Evolutionary conservation across 2,329 filamentous ascomycete species (phyloP), one percentile per base, ranked within the genome.

Genomic region (Neocatenulostroma microsporum): DNA sequence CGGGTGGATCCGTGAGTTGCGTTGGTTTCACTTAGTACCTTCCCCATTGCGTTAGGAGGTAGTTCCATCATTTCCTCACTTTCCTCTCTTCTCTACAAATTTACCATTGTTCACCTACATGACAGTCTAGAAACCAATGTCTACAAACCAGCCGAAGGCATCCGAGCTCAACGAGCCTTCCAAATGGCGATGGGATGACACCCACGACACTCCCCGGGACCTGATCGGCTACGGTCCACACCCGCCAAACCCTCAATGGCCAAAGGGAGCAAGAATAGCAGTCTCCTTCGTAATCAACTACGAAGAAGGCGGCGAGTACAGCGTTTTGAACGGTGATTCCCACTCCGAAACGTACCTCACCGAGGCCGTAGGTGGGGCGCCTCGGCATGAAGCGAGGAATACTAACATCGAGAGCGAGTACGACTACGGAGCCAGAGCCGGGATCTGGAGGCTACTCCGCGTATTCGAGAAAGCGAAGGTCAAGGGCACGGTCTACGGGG

Each of bases 401-500:
- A 18, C 30, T 14, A 32, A 32, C 30, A 21, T 21, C 17, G 30
- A 32, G 14, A 28, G 21, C n/a, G 67, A 70, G 39, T 72, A 67
- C 40, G 67, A 71, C 30, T 72, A 71, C 41, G 65, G 68, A 15
- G 60, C 62, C 17, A 58, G 68, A 3, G 60, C 59, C 1, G 68
- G 67, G 3, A 64, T 64, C 47, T 70, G 67, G 67, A 56, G 67
- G 5, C 51, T 69, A 8, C 65, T 69, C 45, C 53, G 61, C 13
- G 48, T 70, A 39, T 69, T 70, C 53, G 63, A 67, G 41, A 54
- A 62, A 24, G 47, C 65, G 39, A 56, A 57, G 29, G 66, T 67
- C 60, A 68, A 67, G 50, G 67, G 64, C 40, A 70, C 67, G 0
- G 55, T 69, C 6, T 68, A 70, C 41, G 67, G 63, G 6, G 66